These are phyloP conservation scores for Fusarium mangiferae DNA, from an alignment of 2,329 filamentous ascomycete species.

Conservation along the genomic window DNA sequence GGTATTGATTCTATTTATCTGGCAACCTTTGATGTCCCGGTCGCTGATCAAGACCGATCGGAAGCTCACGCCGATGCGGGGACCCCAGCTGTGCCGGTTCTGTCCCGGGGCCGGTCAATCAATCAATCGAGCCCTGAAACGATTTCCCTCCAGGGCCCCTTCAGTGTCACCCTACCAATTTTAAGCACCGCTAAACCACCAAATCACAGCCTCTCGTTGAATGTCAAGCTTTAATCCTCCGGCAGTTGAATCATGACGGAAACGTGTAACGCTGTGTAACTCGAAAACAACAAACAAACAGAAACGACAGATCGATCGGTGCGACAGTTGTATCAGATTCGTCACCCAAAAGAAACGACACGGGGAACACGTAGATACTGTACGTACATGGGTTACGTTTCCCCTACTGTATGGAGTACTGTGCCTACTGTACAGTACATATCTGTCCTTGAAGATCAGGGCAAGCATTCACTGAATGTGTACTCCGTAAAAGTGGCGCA, in stretches of 20 bases:
- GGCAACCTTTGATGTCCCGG: background rate
- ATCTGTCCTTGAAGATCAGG: background rate
- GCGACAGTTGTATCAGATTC: background rate
- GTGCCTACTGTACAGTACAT: background rate
- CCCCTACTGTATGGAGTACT: background rate
- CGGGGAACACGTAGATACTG: background rate
- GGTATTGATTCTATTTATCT: background rate
- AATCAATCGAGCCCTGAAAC: background rate
- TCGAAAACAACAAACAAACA: background rate
- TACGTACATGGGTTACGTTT: background rate
- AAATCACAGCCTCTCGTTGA: background rate
- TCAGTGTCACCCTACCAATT: background rate
- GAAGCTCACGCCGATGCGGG: background rate
- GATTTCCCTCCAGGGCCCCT: background rate
- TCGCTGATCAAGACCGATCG: background rate
- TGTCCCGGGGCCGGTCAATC: background rate
- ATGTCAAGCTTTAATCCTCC: slow-evolving; percentile 3
- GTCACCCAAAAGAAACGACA: background rate
- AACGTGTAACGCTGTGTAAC: background rate
- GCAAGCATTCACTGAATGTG: background rate
- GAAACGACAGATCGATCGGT: slow-evolving; percentile 7
- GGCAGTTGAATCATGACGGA: slow-evolving; percentile 21
- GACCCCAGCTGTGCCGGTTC: background rate
- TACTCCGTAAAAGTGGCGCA: background rate
- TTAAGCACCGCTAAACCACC: background rate